Conservation (phyloP, 352 stramenopile genomes). For the Phytophthora sp. region DNA sequence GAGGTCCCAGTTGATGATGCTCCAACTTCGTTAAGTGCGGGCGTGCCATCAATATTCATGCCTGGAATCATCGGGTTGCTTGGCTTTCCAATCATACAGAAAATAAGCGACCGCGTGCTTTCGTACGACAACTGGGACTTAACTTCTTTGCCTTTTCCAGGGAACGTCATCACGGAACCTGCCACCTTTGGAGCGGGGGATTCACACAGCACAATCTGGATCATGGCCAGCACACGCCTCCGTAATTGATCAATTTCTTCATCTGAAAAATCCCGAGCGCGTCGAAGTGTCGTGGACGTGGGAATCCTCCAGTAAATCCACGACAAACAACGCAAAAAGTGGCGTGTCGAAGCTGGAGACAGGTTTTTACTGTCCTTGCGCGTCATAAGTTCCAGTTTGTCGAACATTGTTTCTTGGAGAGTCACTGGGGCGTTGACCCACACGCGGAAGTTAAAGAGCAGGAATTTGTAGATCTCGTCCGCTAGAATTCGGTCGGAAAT, state of each 20-base stretch:
- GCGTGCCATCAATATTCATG: conserved; percentile 69
- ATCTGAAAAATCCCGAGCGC: conserved; percentile 49
- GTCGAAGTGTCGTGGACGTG: conserved; percentile 54
- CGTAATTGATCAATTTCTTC: conserved; percentile 73
- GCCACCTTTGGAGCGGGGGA: conserved; percentile 55
- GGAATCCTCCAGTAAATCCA: conserved; percentile 81
- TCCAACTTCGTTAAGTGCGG: conserved; percentile 57
- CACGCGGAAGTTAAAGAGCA: conserved; percentile 88
- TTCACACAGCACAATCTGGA: conserved; percentile 83
- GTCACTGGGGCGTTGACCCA: conserved; percentile 82
- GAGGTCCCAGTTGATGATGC: conserved; percentile 37
- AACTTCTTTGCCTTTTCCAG: conserved; percentile 61
- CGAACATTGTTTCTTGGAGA: conserved; percentile 75
- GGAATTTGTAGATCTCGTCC: conserved; percentile 84
- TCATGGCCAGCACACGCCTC: conserved; percentile 73
- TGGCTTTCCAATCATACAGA: conserved; percentile 88
- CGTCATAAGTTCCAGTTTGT: conserved; percentile 82
- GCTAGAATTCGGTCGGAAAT: conserved; percentile 80
- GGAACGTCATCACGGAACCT: conserved; percentile 61
- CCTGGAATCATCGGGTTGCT: conserved; percentile 73
- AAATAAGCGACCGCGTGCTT: conserved; percentile 82
- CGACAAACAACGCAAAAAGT: conserved; percentile 83
- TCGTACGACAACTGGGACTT: conserved; percentile 86
- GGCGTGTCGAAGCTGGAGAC: conserved; percentile 75
- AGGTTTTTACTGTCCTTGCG: conserved; percentile 75